Base-by-base conservation (phyloP, 2,329 filamentous ascomycete genomes). In the Aspergillus neoniger region DNA sequence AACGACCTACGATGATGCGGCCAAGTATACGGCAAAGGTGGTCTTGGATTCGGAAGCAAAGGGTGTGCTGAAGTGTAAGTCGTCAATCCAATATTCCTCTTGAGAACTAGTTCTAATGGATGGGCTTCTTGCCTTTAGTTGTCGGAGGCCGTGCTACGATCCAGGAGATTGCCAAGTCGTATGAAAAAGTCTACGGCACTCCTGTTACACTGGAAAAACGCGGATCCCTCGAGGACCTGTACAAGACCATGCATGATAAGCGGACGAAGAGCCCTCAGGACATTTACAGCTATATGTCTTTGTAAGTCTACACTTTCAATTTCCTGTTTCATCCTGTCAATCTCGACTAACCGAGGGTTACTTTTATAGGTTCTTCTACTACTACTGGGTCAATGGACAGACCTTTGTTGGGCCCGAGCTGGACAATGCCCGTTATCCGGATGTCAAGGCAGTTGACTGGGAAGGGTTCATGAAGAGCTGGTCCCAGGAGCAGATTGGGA, bases 1-100 rank as follows among this genome's bases (percentile, higher is more conserved):
- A 3, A 79, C 75, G 1, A 75, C 71, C 0, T 80, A 79, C 59
- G 67, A 64, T 15, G 72, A 77, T 65, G 70, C 76, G 4, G 78
- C 77, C 0, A 65, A 71, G 41, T 80, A 70, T 49, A 75, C 72
- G 0, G 76, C 75, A 14, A 72, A 64, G 7, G 67, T 75, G 14
- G 65, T 63, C 21, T 17, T 69, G 15, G 72, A 76, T 62, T n/a
- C 50, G 0, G 52, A 60, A 9, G 67, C 68, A 2, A 56, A 48
- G 3, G 69, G 67, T 9, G 44, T 70, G n/a, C 17, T 62, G n/a
- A 61, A 56, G 15, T 68, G 68, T 72, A 59, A 58, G 65, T 65
- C 12, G 30, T 12, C 9, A 30, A 4, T 30, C 28, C 28, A 12
- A 30, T 12, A 30, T 30, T 1, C 28, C 9, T 30, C 23, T 25